Evolutionary conservation across 176 grass and related monocot genomes (phyloP).

Genomic region (Chloris gayana): DNA sequence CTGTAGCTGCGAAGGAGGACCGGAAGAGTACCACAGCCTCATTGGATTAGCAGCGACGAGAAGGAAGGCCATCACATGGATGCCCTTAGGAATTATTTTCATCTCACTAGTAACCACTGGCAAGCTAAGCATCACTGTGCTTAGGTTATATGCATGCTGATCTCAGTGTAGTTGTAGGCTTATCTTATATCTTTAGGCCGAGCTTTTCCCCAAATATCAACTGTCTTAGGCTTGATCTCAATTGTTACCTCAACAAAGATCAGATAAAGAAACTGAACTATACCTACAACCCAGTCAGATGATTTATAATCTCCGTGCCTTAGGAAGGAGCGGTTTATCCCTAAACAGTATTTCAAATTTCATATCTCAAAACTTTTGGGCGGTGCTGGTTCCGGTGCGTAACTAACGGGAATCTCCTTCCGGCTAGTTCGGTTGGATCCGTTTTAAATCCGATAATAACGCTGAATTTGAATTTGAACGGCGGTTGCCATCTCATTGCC

Average conservation of each 20-base stretch:
- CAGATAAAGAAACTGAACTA: neutral
- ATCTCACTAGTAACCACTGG: neutral
- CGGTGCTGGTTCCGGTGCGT: neutral
- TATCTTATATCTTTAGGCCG: neutral
- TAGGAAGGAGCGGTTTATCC: neutral
- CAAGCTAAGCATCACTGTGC: neutral
- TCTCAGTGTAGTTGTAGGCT: neutral
- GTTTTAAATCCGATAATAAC: neutral
- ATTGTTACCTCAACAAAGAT: neutral
- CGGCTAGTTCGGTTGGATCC: neutral
- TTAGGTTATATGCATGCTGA: neutral
- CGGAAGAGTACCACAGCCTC: neutral
- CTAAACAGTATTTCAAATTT: neutral
- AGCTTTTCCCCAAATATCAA: neutral
- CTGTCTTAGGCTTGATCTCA: neutral
- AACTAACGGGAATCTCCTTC: neutral
- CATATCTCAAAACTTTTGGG: neutral
- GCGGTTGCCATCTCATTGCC: neutral
- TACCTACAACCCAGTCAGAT: neutral
- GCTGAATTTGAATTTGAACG: neutral
- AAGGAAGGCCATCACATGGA: conserved; percentile 31
- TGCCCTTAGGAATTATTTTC: conserved; percentile 1
- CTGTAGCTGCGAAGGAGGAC: neutral
- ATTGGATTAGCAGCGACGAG: neutral
- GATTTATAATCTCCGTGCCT: neutral